phyloP scores from a whole-genome alignment of 306 rosid species.

The Inga leiocalycina region DNA sequence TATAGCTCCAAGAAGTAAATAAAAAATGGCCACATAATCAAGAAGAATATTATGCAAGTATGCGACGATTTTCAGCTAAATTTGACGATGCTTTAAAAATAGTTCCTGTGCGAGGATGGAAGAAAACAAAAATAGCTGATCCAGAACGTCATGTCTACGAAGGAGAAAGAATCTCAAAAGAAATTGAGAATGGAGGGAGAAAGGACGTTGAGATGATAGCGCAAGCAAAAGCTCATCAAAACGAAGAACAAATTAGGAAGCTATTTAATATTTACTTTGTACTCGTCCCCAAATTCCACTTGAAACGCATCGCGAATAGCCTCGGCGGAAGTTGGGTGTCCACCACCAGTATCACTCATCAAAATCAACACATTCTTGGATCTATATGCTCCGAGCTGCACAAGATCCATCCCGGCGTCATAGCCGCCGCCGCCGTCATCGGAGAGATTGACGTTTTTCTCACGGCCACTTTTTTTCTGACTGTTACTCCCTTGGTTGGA shows the following conservation, averaged over 20 bases:
- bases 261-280: slow-evolving; percentile 58
- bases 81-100: neutral
- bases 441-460: slow-evolving; percentile 34
- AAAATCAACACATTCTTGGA: slow-evolving; percentile 89
- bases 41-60: neutral
- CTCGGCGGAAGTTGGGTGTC: slow-evolving; percentile 96
- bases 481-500: slow-evolving; percentile 35
- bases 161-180: neutral
- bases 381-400: slow-evolving; percentile 85
- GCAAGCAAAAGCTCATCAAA: neutral
- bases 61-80: neutral
- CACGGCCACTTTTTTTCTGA: slow-evolving; percentile 42
- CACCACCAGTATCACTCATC: slow-evolving; percentile 99
- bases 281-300: slow-evolving; percentile 83
- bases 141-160: slow-evolving; percentile 6
- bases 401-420: slow-evolving; percentile 72
- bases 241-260: neutral
- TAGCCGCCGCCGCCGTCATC: slow-evolving; percentile 39
- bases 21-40: neutral
- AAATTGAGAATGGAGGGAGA: neutral
- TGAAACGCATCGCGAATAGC: slow-evolving; percentile 88
- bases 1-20: slow-evolving; percentile 38
- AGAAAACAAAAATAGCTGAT: slow-evolving; percentile 15
- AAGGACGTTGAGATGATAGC: neutral
- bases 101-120: neutral